Evolutionary conservation across 768 basidiomycete genomes (phyloP), one percentile per base, ranked within the genome.

Genomic region (Termitomyces sp.): DNA sequence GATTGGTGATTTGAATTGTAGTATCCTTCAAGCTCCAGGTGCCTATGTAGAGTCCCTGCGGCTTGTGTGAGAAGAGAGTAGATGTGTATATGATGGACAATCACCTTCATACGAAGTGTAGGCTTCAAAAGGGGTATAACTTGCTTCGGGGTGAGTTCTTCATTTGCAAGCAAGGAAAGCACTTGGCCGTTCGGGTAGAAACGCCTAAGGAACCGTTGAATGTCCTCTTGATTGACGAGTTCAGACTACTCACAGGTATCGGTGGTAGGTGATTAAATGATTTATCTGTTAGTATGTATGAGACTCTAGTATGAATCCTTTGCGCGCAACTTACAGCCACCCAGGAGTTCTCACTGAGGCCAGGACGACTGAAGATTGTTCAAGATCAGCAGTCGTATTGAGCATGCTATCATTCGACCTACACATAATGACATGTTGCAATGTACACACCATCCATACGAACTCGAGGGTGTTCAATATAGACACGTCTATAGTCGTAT

Each of bases 391-490:
- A n/a, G 44, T n/a, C 9, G 41, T 49, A n/a, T 33, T 41, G 10
- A 4, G 10, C n/a, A 9, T 15, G n/a, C 47, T 42, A 24, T 47
- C 55, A n/a, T n/a, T 29, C 10, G 51, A 70, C 84, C 60, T 69
- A 90, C 90, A 87, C 75, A 63, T 92, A 96, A 69, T 94, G 93
- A 66, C 93, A 95, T 20, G 91, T 88, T 22, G 92, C 87, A 52
- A 97, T 94, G 68, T 96, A 96, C 10, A 93, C 86, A 2, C 94
- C 94, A 59, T 96, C 94, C 61, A 88, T 68, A 39, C 94, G 84
- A 49, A 96, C 69, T 48, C 94, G 82, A 15, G 93, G 92, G 57
- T 92, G 89, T 69, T 94, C 89, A 44, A 96, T 81, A 68, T 83
- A 92, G 9, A 90, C 72, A 20, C 85, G 85, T 39, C 94, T 81